A percentile compares a stretch with the other conserved stretches of the same genome.
Conservation (phyloP, 805 yeast species). For the Candida loeiensis region DNA sequence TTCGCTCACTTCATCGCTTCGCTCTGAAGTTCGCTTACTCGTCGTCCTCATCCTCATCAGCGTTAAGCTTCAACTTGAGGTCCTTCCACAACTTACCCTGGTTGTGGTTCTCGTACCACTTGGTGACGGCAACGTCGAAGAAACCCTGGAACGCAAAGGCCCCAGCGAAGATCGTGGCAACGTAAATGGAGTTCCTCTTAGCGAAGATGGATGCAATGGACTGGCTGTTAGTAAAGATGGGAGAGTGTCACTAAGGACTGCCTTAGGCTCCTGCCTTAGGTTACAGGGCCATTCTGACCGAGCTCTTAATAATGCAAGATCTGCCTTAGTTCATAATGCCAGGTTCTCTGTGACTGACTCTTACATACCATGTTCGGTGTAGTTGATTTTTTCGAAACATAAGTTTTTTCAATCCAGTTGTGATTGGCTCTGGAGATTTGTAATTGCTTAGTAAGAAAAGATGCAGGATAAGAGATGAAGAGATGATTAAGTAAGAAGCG, state of each 20-base stretch:
- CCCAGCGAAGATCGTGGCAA: constrained; percentile 75
- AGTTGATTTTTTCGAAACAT: constrained; percentile 2
- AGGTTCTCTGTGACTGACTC: too few species aligned
- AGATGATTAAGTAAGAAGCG: too few species aligned
- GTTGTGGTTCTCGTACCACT: constrained; percentile 75
- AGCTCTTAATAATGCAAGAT: too few species aligned
- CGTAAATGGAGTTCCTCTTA: constrained; percentile 89
- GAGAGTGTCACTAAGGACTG: too few species aligned
- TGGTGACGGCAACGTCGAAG: constrained; percentile 64
- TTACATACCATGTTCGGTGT: neutral
- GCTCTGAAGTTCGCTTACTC: constrained; percentile 5
- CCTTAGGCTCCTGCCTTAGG: too few species aligned
- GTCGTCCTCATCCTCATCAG: constrained; percentile 55
- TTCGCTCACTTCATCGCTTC: too few species aligned
- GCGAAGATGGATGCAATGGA: constrained; percentile 18
- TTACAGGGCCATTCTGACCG: too few species aligned
- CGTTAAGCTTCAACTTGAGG: constrained; percentile 56
- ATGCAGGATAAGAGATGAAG: too few species aligned
- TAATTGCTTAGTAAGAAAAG: constrained; percentile 1
- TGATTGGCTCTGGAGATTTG: constrained; percentile 8
- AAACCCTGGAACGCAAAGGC: constrained; percentile 83
- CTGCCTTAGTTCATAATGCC: too few species aligned
- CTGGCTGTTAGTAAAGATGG: constrained; percentile 22
- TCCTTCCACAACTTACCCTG: constrained; percentile 85
- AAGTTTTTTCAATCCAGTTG: constrained; percentile 8